Conservation (phyloP, 768 basidiomycete genomes). For the Tricholoma matsutake region DNA sequence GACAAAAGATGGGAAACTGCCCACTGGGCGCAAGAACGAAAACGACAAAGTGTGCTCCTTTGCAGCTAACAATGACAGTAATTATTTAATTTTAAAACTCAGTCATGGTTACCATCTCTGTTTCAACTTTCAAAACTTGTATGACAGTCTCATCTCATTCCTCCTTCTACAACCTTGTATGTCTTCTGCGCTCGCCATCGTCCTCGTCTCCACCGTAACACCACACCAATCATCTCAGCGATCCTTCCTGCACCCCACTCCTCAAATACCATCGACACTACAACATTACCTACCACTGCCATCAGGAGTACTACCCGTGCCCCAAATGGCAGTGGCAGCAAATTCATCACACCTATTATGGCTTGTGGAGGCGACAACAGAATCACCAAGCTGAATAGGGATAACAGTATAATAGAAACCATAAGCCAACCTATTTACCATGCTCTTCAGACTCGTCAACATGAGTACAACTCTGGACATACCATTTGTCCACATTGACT, state of each 20-base stretch:
- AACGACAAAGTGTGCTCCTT: conserved; percentile 21
- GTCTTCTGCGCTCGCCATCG: conserved; percentile 59
- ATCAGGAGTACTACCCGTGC: conserved; percentile 70
- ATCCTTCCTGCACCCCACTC: conserved; percentile 63
- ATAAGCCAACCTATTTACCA: conserved; percentile 71
- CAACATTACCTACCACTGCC: conserved; percentile 68
- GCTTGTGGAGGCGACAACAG: conserved; percentile 66
- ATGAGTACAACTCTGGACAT: conserved; percentile 21
- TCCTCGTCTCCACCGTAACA: conserved; percentile 41
- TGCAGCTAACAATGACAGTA: not conserved
- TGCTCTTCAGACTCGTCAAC: not conserved
- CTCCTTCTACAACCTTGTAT: conserved; percentile 85
- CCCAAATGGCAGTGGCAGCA: conserved; percentile 69
- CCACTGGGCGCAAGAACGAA: conserved; percentile 37
- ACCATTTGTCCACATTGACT: conserved; percentile 96
- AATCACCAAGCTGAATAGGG: conserved; percentile 72
- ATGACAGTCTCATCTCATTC: conserved; percentile 40
- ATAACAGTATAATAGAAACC: conserved; percentile 64
- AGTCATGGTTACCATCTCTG: conserved; percentile 14
- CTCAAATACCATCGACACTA: conserved; percentile 72
- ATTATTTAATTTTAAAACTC: conserved; percentile 19
- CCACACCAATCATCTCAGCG: conserved; percentile 48
- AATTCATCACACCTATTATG: conserved; percentile 61
- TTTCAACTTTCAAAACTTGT: not conserved
- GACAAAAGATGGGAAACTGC: conserved; percentile 44